phyloP scores from a whole-genome alignment of 768 basidiomycete genomes.

The Vararia minispora region DNA sequence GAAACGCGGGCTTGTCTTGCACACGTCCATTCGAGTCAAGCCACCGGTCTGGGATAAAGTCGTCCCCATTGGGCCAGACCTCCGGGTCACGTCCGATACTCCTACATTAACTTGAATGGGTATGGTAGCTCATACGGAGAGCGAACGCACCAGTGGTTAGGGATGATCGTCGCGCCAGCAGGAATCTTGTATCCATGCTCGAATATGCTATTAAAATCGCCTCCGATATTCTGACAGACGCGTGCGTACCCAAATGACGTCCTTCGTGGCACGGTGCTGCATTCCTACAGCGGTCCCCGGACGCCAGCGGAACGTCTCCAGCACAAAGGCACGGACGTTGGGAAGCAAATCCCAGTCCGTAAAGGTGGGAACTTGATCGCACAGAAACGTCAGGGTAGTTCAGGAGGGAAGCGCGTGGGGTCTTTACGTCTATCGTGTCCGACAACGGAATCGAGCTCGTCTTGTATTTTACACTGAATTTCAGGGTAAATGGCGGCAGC shows the following conservation, averaged over 20 bases:
- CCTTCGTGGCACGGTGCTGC: conserved; percentile 47
- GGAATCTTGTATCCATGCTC: conserved; percentile 30
- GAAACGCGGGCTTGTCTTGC: conserved; percentile 19
- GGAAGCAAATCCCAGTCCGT: conserved; percentile 25
- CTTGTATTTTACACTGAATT: conserved; percentile 23
- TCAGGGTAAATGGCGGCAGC: conserved; percentile 27
- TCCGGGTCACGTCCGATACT: conserved; percentile 23
- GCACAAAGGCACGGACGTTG: conserved; percentile 28
- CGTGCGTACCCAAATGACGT: conserved; percentile 44
- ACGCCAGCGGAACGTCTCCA: conserved; percentile 32
- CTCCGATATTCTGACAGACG: no score
- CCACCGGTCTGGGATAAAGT: conserved; percentile 24
- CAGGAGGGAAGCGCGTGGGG: conserved; percentile 6
- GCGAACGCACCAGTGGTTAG: conserved; percentile 25
- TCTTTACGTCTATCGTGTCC: conserved; percentile 25
- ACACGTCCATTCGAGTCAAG: conserved; percentile 19
- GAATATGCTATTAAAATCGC: neutral
- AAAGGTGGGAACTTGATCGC: conserved; percentile 27
- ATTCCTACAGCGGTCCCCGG: conserved; percentile 25
- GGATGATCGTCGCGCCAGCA: conserved; percentile 26
- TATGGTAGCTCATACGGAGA: neutral
- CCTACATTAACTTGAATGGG: conserved; percentile 9
- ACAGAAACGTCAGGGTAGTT: neutral
- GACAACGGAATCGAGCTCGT: conserved; percentile 26
- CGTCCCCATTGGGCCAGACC: conserved; percentile 22